Evolutionary conservation across 768 basidiomycete species (phyloP).

Genomic region (Boletus bicolor): DNA sequence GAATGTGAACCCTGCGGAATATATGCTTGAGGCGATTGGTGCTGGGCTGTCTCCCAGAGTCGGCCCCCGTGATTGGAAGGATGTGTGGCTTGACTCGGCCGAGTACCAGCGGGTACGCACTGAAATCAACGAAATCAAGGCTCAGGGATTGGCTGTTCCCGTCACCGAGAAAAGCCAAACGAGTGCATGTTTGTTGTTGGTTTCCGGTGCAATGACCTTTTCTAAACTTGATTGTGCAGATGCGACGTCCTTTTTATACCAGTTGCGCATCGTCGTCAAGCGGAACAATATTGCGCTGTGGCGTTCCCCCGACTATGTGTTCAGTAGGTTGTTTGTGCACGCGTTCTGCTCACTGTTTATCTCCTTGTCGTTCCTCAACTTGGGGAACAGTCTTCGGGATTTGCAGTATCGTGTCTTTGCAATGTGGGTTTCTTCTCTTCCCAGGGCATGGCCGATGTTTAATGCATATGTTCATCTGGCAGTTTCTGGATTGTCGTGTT

Average conservation of each 20-base stretch:
- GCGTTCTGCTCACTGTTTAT: conserved; percentile 67
- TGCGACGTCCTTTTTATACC: conserved; percentile 73
- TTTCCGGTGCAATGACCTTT: not conserved
- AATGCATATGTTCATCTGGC: not conserved
- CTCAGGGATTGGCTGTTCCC: conserved; percentile 42
- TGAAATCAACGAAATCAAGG: conserved; percentile 49
- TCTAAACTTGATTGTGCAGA: conserved; percentile 37
- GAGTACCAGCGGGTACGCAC: conserved; percentile 44
- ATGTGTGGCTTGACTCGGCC: conserved; percentile 75
- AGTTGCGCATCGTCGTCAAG: conserved; percentile 62
- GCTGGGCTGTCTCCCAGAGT: conserved; percentile 72
- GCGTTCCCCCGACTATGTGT: conserved; percentile 84
- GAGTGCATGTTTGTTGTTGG: conserved; percentile 43
- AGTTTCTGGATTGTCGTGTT: conserved; percentile 68
- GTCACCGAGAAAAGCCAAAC: conserved; percentile 38
- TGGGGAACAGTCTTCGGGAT: conserved; percentile 61
- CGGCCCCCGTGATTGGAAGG: conserved; percentile 81
- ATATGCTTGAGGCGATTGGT: conserved; percentile 84
- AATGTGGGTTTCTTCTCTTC: conserved; percentile 45
- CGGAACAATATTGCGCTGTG: conserved; percentile 73
- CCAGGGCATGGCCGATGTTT: not conserved
- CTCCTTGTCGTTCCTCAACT: conserved; percentile 75
- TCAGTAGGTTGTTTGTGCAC: conserved; percentile 76
- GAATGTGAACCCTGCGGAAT: conserved; percentile 77
- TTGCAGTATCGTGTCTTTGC: conserved; percentile 80